phyloP scores from a whole-genome alignment of 495 filamentous ascomycete genomes.

The Aspergillus avenaceus region DNA sequence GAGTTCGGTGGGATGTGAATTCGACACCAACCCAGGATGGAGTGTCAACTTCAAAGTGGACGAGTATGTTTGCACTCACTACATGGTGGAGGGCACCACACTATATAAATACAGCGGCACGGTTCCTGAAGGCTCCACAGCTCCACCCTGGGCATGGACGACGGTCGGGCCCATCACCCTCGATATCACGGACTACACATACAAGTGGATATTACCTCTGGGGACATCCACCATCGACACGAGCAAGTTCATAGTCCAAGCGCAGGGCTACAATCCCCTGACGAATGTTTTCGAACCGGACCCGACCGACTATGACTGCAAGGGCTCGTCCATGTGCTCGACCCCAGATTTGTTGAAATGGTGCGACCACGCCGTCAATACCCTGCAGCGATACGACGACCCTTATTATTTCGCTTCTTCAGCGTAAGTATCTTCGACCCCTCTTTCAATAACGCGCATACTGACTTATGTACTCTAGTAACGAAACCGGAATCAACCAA shows the following conservation, averaged over 20 bases:
- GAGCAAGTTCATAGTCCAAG: slow-evolving; percentile 9
- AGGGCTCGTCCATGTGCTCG: slow-evolving; percentile 8
- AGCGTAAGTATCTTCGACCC: background rate
- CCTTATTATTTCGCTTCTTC: slow-evolving; percentile 1
- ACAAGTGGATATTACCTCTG: slow-evolving; percentile 14
- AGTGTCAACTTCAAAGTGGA: slow-evolving; percentile 11
- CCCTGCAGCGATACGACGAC: slow-evolving; percentile 6
- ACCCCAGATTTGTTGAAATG: slow-evolving; percentile 8
- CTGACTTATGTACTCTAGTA: slow-evolving; percentile 1
- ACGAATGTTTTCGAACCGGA: slow-evolving; percentile 12
- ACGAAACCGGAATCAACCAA: slow-evolving; percentile 8
- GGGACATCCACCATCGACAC: slow-evolving; percentile 8
- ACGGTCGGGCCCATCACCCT: slow-evolving; percentile 1
- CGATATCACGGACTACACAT: slow-evolving; percentile 4
- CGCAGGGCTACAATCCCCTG: slow-evolving; percentile 12
- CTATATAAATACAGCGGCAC: slow-evolving; percentile 13
- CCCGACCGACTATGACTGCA: slow-evolving; percentile 10
- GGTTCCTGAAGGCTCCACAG: slow-evolving; percentile 5
- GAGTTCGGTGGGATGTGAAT: slow-evolving; percentile 5
- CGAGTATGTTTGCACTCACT: slow-evolving; percentile 14
- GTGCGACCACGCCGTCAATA: slow-evolving; percentile 14
- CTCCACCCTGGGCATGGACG: slow-evolving; percentile 7
- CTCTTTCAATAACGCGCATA: too few species aligned
- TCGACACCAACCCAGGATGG: slow-evolving; percentile 10
- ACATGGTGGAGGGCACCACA: slow-evolving; percentile 10